Conservation (phyloP, 495 filamentous ascomycete genomes). For the Sordaria brevicollis region DNA sequence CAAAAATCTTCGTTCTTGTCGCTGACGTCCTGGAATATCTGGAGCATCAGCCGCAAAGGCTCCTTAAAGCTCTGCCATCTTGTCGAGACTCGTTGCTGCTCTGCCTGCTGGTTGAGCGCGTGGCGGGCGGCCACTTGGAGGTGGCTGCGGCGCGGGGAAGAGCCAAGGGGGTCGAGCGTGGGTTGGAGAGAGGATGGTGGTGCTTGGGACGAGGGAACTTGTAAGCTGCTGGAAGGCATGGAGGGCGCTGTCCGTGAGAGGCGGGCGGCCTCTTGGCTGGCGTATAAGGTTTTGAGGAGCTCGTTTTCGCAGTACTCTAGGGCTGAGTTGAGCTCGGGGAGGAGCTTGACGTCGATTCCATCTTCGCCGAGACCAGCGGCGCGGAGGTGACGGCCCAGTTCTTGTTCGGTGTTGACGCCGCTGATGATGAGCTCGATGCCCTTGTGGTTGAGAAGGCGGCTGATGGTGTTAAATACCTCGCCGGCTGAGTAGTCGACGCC, state of each 20-base stretch:
- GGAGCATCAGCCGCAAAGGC: constrained; percentile 80
- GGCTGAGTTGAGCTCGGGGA: constrained; percentile 83
- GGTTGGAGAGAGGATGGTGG: neutral
- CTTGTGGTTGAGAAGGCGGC: constrained; percentile 62
- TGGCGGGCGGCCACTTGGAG: constrained; percentile 68
- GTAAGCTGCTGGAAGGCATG: constrained; percentile 31
- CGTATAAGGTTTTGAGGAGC: constrained; percentile 77
- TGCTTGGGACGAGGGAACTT: constrained; percentile 37
- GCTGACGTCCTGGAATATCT: constrained; percentile 80
- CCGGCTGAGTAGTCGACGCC: constrained; percentile 93
- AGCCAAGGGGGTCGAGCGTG: constrained; percentile 41
- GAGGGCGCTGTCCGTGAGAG: constrained; percentile 26
- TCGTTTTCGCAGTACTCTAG: constrained; percentile 94
- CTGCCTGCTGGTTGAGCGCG: constrained; percentile 46
- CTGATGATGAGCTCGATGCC: constrained; percentile 72
- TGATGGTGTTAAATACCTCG: constrained; percentile 87
- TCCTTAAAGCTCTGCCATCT: constrained; percentile 80
- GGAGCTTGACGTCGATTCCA: constrained; percentile 59
- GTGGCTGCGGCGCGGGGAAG: constrained; percentile 68
- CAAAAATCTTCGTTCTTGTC: constrained; percentile 88
- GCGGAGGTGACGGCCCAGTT: constrained; percentile 65
- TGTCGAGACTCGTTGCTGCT: constrained; percentile 29
- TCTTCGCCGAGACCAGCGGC: constrained; percentile 68
- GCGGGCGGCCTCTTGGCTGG: constrained; percentile 34
- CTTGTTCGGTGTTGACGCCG: constrained; percentile 60